phyloP scores from a whole-genome alignment of 192 early-diverging fungal genomes.

The Lobosporangium transversale region DNA sequence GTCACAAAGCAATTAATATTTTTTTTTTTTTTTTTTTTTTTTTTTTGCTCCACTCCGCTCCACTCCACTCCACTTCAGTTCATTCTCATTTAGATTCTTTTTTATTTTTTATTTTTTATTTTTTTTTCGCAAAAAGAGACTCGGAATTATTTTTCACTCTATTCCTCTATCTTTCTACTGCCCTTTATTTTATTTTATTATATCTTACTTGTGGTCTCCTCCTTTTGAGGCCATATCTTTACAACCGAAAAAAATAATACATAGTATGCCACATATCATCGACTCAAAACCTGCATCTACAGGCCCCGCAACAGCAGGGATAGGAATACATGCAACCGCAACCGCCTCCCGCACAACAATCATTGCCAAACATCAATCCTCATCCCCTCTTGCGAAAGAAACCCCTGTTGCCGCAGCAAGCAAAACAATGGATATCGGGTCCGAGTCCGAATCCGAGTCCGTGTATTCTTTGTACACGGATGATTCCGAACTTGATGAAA shows the following conservation, averaged over 20 bases:
- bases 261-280: constrained; percentile 36
- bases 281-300: constrained; percentile 38
- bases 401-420: not conserved
- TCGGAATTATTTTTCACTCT: not conserved
- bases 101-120: too few relatives aligned
- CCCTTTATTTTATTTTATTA: constrained; percentile 6
- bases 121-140: constrained; percentile 1
- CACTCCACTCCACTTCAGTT: too few relatives aligned
- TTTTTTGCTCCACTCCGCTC: too few relatives aligned
- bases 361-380: not conserved
- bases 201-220: too few relatives aligned
- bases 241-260: not conserved
- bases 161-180: not conserved
- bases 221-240: too few relatives aligned
- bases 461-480: not conserved
- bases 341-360: not conserved
- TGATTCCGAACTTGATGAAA: not conserved
- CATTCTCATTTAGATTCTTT: too few relatives aligned
- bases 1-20: too few relatives aligned
- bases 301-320: constrained; percentile 26
- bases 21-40: too few relatives aligned
- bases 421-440: too few relatives aligned
- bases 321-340: constrained; percentile 19
- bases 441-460: not conserved
- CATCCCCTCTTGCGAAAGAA: constrained; percentile 1